These are phyloP conservation scores for Lycium ferocissimum DNA, from an alignment of 257 asterid species.

Conservation along the genomic window DNA sequence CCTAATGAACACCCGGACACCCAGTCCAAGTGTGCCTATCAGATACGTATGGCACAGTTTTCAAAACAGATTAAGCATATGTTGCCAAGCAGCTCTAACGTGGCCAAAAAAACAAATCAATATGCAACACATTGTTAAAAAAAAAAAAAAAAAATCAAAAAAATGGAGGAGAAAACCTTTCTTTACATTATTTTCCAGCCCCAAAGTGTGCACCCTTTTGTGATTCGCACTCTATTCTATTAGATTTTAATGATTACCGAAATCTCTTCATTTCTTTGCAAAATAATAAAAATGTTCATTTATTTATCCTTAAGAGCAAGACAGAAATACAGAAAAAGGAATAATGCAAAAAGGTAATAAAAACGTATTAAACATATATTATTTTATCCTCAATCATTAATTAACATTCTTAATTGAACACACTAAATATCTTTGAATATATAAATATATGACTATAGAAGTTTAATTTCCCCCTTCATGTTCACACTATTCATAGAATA, in stretches of 20 bases:
- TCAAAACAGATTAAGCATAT: not conserved
- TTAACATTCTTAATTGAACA: not conserved
- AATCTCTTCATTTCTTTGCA: not conserved
- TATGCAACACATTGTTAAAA: not conserved
- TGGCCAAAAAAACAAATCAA: not conserved
- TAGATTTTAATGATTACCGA: not conserved
- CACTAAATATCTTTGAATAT: not conserved
- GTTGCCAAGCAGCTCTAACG: not conserved
- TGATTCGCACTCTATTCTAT: too few relatives aligned
- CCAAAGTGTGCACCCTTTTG: too few relatives aligned
- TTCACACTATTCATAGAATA: not conserved
- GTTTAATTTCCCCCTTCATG: not conserved
- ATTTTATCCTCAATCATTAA: not conserved
- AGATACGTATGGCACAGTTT: not conserved
- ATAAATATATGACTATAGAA: not conserved
- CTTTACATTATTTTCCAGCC: too few relatives aligned
- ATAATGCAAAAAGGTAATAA: not conserved
- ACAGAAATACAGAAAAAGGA: not conserved
- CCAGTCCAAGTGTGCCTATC: not conserved
- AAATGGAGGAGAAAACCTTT: too few relatives aligned
- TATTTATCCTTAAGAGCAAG: not conserved
- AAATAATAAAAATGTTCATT: not conserved
- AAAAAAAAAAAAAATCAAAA: too few relatives aligned
- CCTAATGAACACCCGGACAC: not conserved
- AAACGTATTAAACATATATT: not conserved